phyloP scores from a whole-genome alignment of 2,329 filamentous ascomycete genomes.

The Zymoseptoria passerinii region DNA sequence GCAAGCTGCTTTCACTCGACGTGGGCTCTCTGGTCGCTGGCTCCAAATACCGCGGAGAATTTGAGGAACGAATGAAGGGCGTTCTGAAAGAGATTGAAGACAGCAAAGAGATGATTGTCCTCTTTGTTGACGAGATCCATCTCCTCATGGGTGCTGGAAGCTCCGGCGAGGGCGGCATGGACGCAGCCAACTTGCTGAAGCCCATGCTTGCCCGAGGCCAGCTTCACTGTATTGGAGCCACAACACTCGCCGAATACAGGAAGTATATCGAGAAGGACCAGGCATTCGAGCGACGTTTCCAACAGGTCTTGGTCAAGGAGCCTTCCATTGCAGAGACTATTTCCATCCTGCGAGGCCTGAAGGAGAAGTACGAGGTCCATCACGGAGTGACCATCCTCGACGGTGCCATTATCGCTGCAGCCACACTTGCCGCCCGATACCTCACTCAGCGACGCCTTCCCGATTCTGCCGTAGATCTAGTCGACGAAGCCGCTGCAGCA shows the following conservation, averaged over 20 bases:
- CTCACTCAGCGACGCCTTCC: conserved; percentile 84
- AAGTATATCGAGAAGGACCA: conserved; percentile 99
- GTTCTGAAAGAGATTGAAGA: conserved; percentile 94
- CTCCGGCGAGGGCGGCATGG: conserved; percentile 95
- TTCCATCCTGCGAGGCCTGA: conserved; percentile 95
- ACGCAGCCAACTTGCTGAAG: conserved; percentile 94
- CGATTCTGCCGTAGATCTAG: conserved; percentile 91
- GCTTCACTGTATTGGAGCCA: conserved; percentile 95
- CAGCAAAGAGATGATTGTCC: conserved; percentile 90
- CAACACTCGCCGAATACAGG: conserved; percentile 87
- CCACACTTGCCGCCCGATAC: conserved; percentile 88
- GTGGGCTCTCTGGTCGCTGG: conserved; percentile 92
- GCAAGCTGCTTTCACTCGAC: conserved; percentile 88
- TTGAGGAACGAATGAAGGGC: conserved; percentile 98
- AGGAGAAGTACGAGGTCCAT: conserved; percentile 96
- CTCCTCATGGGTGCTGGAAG: conserved; percentile 95
- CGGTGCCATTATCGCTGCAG: conserved; percentile 80
- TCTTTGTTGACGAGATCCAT: conserved; percentile 98
- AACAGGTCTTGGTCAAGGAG: conserved; percentile 96
- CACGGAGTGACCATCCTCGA: conserved; percentile 96
- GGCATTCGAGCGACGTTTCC: conserved; percentile 96
- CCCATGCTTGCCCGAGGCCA: conserved; percentile 96
- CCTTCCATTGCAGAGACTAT: conserved; percentile 81
- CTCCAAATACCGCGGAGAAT: conserved; percentile 97
- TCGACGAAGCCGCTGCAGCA: conserved; percentile 95